These are phyloP conservation scores for Sindora glabra DNA, from an alignment of 306 rosid species.

Conservation along the genomic window DNA sequence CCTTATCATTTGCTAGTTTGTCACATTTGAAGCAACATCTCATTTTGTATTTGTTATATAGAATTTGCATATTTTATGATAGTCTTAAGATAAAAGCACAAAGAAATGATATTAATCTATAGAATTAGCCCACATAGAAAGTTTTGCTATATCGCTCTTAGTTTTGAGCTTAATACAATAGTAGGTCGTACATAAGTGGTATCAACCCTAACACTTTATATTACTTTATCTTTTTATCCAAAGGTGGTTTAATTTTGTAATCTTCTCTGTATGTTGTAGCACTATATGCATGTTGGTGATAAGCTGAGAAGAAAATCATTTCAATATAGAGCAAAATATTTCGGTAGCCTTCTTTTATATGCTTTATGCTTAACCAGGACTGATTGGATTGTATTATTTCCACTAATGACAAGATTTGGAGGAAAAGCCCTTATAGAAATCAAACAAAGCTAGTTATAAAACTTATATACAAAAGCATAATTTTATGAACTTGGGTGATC, in stretches of 20 bases:
- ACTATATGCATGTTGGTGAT: constrained; percentile 62
- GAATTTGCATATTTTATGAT: no score
- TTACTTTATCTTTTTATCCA: constrained; percentile 33
- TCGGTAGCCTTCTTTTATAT: constrained; percentile 68
- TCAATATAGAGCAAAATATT: constrained; percentile 71
- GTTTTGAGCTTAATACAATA: no score
- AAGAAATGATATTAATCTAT: no score
- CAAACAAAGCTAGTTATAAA: not conserved
- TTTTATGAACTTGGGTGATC: not conserved
- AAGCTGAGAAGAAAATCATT: constrained; percentile 73
- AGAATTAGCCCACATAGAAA: no score
- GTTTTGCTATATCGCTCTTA: no score
- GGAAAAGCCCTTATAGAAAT: constrained; percentile 55
- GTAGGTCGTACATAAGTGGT: no score
- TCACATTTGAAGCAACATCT: no score
- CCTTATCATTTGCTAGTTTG: no score
- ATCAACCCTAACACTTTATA: no score
- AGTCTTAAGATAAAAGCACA: no score
- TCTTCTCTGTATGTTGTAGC: constrained; percentile 57
- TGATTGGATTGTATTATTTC: constrained; percentile 50
- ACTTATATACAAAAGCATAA: not conserved
- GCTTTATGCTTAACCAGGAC: constrained; percentile 70
- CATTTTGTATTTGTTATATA: no score
- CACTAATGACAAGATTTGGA: constrained; percentile 34
- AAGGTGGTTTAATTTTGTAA: constrained; percentile 9